phyloP scores from a whole-genome alignment of 345 rosid genomes.

The Ceriops decandra region DNA sequence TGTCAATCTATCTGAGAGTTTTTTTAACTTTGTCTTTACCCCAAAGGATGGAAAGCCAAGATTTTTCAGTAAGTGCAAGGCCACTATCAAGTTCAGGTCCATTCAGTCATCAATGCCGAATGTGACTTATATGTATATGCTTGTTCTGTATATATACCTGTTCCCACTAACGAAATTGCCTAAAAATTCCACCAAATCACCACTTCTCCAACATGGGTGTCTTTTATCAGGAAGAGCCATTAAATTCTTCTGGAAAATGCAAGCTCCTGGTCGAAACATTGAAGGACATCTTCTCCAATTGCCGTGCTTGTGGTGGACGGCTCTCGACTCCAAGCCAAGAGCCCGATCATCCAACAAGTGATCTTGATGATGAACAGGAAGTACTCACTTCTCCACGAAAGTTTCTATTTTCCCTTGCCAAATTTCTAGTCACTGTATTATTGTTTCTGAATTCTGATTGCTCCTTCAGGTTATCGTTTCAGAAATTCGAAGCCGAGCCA shows the following conservation, averaged over 20 bases:
- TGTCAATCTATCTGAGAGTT: no score
- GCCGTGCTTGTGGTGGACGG: constrained; percentile 34
- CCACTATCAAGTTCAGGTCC: constrained; percentile 36
- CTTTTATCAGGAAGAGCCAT: constrained; percentile 50
- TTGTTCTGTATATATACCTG: no score
- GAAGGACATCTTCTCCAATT: constrained; percentile 53
- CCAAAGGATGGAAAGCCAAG: constrained; percentile 37
- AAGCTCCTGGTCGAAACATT: constrained; percentile 41
- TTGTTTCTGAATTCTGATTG: not conserved
- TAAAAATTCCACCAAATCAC: not conserved
- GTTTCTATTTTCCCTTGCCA: not conserved
- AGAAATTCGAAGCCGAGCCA: constrained; percentile 61
- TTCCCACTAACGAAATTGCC: constrained; percentile 5
- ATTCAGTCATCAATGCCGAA: constrained; percentile 23
- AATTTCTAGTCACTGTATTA: no score
- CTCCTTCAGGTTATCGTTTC: constrained; percentile 54
- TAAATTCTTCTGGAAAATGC: constrained; percentile 39
- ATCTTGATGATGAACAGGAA: constrained; percentile 48
- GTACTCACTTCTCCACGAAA: constrained; percentile 22
- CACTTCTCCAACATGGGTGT: constrained; percentile 40
- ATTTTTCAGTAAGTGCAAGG: constrained; percentile 42
- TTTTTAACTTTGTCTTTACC: constrained; percentile 54
- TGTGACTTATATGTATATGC: constrained; percentile 6
- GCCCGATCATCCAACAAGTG: constrained; percentile 36
- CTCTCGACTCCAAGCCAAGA: constrained; percentile 35